These are phyloP conservation scores for Cladosporium velox DNA, from an alignment of 2,329 filamentous ascomycete genomes.

Conservation along the genomic window DNA sequence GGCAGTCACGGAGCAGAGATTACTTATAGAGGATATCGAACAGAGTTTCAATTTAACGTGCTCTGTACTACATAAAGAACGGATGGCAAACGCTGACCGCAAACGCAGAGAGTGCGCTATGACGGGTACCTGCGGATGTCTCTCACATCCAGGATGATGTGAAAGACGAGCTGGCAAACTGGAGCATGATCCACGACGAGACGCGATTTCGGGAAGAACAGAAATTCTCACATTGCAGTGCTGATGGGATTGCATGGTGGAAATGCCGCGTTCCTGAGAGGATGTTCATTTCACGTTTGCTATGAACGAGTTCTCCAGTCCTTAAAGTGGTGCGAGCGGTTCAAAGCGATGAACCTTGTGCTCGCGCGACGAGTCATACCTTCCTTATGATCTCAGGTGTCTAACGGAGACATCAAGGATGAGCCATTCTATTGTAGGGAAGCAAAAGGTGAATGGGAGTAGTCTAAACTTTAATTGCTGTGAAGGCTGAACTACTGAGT, in stretches of 20 bases:
- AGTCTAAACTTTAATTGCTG: no score
- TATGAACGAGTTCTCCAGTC: neutral
- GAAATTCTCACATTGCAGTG: neutral
- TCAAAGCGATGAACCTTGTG: neutral
- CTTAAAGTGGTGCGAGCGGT: no score
- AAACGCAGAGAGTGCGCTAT: neutral
- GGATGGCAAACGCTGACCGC: neutral
- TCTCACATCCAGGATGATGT: neutral
- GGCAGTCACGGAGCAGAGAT: neutral
- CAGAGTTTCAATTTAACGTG: neutral
- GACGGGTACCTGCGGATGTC: neutral
- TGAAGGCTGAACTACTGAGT: no score
- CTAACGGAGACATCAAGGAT: no score
- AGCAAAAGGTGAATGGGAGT: no score
- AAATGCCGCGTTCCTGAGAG: neutral
- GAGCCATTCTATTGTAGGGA: no score
- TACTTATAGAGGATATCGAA: neutral
- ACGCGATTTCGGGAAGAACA: neutral
- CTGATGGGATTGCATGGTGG: neutral
- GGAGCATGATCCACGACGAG: neutral
- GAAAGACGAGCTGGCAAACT: neutral
- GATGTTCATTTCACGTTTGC: neutral
- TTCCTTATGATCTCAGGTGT: neutral
- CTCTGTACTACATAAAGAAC: neutral
- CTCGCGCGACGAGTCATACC: neutral